Conservation (phyloP, 192 early-diverging fungal species). For the Piromyces sp. region DNA sequence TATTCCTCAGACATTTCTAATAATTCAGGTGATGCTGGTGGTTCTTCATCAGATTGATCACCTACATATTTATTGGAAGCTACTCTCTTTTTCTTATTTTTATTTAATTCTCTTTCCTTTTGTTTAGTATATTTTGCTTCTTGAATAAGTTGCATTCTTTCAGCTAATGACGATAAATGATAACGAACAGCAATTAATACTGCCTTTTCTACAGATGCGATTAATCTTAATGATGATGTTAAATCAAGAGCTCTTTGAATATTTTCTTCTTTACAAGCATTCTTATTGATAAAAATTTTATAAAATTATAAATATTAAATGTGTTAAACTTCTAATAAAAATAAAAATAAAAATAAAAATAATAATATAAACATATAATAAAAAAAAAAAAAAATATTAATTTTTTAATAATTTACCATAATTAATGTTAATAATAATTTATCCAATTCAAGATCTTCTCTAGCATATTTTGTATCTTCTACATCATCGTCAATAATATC, state of each 20-base stretch:
- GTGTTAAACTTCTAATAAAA: too few relatives aligned
- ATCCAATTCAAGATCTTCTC: constrained; percentile 57
- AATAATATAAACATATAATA: too few relatives aligned
- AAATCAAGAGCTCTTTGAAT: constrained; percentile 66
- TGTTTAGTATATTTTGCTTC: constrained; percentile 12
- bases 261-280: constrained; percentile 62
- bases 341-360: too few relatives aligned
- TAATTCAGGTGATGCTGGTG: background rate
- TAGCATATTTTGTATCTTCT: background rate
- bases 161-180: constrained; percentile 48
- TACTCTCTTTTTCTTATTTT: background rate
- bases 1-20: background rate
- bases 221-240: constrained; percentile 30
- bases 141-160: constrained; percentile 50
- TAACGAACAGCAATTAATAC: constrained; percentile 63
- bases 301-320: too few relatives aligned
- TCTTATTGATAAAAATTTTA: too few relatives aligned
- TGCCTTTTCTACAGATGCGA: constrained; percentile 61
- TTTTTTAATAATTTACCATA: constrained; percentile 22
- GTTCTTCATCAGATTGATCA: background rate
- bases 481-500: background rate
- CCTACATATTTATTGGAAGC: background rate
- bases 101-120: background rate
- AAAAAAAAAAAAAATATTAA: too few relatives aligned
- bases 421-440: constrained; percentile 59